A percentile compares a stretch with the other conserved stretches of the same genome.
These are phyloP conservation scores for Talaromyces funiculosus DNA, from an alignment of 2,329 filamentous ascomycete genomes.

Conservation along the genomic window DNA sequence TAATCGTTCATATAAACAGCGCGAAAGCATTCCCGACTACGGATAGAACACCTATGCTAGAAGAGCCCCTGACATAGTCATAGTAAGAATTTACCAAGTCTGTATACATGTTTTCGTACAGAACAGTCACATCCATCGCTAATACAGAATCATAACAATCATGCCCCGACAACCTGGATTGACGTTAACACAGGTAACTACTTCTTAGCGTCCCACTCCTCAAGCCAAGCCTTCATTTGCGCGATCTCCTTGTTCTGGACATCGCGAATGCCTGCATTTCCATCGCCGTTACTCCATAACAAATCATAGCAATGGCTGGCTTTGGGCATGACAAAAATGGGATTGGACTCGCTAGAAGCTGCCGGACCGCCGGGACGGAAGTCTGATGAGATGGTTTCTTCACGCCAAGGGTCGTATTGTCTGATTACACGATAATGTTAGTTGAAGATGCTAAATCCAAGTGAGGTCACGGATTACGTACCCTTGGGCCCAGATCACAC, in stretches of 20 bases:
- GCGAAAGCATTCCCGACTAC: too few relatives aligned
- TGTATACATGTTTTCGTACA: background rate
- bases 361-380: constrained; percentile 53
- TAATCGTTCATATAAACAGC: background rate
- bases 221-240: constrained; percentile 51
- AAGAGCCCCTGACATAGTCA: background rate
- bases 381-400: constrained; percentile 48
- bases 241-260: constrained; percentile 48
- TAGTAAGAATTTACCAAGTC: background rate
- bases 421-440: constrained; percentile 19
- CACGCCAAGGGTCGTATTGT: constrained; percentile 56
- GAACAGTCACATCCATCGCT: background rate
- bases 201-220: constrained; percentile 33
- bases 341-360: constrained; percentile 41
- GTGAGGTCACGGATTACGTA: constrained; percentile 15
- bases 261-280: constrained; percentile 44
- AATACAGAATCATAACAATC: background rate
- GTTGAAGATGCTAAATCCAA: background rate
- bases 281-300: constrained; percentile 40
- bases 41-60: background rate
- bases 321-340: constrained; percentile 50
- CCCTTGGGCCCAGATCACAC: constrained; percentile 56
- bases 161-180: background rate
- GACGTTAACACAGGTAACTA: background rate
- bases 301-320: constrained; percentile 55